Percentiles rank a stretch among this genome's conserved stretches.
Conservation (phyloP, 139 green algal genomes). For the Medakamo hakoo region DNA sequence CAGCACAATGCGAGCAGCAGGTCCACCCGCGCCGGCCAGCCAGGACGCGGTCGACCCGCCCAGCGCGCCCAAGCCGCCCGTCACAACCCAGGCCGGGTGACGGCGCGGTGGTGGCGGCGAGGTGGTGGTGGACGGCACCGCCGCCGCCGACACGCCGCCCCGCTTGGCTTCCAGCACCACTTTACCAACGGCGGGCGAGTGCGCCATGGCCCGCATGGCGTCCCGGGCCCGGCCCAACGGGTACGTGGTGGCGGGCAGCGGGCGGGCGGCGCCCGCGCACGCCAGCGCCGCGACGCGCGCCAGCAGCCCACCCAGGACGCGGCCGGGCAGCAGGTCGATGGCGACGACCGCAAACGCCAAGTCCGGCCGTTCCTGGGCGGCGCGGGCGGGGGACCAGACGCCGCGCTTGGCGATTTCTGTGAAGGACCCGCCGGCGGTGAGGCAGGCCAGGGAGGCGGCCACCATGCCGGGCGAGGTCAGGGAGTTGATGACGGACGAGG, state of each 20-base stretch:
- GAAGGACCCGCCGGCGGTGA: slow-evolving; percentile 35
- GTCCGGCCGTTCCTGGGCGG: slow-evolving; percentile 58
- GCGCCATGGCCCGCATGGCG: slow-evolving; percentile 69
- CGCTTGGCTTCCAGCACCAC: no score
- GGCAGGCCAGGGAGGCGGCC: slow-evolving; percentile 36
- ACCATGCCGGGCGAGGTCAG: slow-evolving; percentile 83
- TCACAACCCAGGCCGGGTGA: slow-evolving; percentile 4
- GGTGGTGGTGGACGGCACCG: neutral
- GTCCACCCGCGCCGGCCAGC: slow-evolving; percentile 14
- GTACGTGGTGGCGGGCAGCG: slow-evolving; percentile 29
- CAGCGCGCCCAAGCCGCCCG: slow-evolving; percentile 24
- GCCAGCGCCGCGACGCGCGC: slow-evolving; percentile 15
- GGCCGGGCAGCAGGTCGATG: slow-evolving; percentile 68
- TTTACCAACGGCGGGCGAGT: slow-evolving; percentile 71
- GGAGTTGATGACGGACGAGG: slow-evolving; percentile 51
- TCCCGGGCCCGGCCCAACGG: slow-evolving; percentile 23
- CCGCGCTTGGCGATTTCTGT: slow-evolving; percentile 83
- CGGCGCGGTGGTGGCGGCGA: neutral
- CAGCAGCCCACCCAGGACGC: slow-evolving; percentile 25
- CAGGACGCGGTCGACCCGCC: slow-evolving; percentile 36
- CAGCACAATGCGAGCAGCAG: slow-evolving; percentile 29
- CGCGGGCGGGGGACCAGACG: slow-evolving; percentile 49
- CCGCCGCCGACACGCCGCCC: no score
- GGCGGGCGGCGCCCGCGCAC: slow-evolving; percentile 21
- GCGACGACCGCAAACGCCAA: slow-evolving; percentile 53